phyloP scores from a whole-genome alignment of 257 asterid species.

The Ajuga chamaepitys region DNA sequence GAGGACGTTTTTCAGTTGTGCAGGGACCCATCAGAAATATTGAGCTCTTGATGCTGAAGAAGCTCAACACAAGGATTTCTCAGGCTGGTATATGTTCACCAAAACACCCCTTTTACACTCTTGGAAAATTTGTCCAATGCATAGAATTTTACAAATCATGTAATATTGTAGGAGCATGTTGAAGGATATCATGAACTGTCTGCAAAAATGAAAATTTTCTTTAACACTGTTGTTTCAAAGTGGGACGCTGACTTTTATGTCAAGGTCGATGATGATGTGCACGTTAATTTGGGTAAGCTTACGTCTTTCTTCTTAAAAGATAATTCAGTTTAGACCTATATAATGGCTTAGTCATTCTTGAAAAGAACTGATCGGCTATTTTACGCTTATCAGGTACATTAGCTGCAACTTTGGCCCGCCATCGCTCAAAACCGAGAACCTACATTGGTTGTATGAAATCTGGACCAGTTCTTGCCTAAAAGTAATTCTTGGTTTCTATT shows the following conservation, averaged over 20 bases:
- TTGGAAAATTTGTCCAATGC: background rate
- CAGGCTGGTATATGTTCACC: conserved; percentile 51
- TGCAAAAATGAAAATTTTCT: conserved; percentile 73
- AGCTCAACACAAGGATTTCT: conserved; percentile 77
- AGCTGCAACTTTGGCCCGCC: conserved; percentile 76
- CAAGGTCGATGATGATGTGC: conserved; percentile 82
- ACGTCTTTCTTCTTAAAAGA: background rate
- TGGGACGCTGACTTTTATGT: conserved; percentile 89
- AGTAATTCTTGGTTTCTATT: conserved; percentile 28
- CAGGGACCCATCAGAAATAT: no score
- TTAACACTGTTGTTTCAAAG: conserved; percentile 62
- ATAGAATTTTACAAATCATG: background rate
- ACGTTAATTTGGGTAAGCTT: conserved; percentile 60
- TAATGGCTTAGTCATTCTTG: background rate
- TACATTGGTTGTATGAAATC: conserved; percentile 90
- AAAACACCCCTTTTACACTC: background rate
- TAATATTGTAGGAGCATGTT: conserved; percentile 51
- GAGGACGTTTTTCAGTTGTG: no score
- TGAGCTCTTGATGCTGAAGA: conserved; percentile 87
- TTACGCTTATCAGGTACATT: conserved; percentile 42
- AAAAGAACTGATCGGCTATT: background rate
- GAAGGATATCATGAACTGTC: conserved; percentile 86
- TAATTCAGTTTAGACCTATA: background rate
- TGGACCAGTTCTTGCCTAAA: conserved; percentile 78
- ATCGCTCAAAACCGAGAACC: conserved; percentile 68